A percentile compares a stretch with the other conserved stretches of the same genome.
Evolutionary conservation across 257 asterid genomes (phyloP).

Genomic region (Petunia secreta): DNA sequence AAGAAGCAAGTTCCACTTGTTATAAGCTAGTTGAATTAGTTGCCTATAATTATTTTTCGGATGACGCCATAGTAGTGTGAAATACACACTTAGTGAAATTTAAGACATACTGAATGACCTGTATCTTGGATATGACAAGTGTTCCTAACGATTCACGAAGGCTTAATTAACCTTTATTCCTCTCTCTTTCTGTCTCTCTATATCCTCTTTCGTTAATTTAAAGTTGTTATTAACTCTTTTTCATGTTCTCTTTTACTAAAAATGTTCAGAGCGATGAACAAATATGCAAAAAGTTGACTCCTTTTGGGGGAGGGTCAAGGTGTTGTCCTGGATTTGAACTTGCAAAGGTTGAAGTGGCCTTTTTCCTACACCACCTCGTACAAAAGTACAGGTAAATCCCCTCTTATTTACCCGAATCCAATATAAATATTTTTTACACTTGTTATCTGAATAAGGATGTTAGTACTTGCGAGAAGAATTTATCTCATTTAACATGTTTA

Average conservation of each 20-base stretch:
- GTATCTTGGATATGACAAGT: background rate
- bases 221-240: background rate
- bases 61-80: too few species aligned
- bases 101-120: too few species aligned
- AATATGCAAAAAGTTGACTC: constrained; percentile 70
- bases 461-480: too few species aligned
- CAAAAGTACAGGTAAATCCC: constrained; percentile 57
- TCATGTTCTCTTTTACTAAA: background rate
- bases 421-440: background rate
- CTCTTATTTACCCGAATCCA: background rate
- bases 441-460: background rate
- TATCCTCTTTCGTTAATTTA: background rate
- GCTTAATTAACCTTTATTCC: background rate
- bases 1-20: too few species aligned
- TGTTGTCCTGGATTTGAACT: constrained; percentile 85
- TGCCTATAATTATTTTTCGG: too few species aligned
- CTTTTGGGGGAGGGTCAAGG: constrained; percentile 86
- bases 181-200: background rate
- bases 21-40: too few species aligned
- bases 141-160: background rate
- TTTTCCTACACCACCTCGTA: constrained; percentile 72
- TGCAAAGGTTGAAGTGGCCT: constrained; percentile 78
- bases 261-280: constrained; percentile 57
- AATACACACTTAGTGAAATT: too few species aligned
- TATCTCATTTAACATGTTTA: background rate